Conservation (phyloP, 2,329 filamentous ascomycete genomes). For the Colletotrichum melonis region DNA sequence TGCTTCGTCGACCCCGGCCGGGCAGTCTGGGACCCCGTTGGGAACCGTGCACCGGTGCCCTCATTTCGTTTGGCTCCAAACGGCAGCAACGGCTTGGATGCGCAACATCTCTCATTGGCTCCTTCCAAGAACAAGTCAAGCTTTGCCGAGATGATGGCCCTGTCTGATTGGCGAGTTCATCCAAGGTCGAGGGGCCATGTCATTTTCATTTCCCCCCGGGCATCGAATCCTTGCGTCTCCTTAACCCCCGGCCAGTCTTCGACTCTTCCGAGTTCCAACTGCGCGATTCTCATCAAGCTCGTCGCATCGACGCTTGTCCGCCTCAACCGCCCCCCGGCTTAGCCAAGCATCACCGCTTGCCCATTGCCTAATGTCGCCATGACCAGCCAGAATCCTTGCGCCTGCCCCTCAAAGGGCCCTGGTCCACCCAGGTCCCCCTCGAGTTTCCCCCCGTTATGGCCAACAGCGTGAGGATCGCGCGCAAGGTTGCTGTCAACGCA, state of each 20-base stretch:
- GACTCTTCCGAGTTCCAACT: background rate
- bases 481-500: constrained; percentile 6
- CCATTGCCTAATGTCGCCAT: constrained; percentile 28
- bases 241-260: background rate
- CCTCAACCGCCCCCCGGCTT: background rate
- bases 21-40: background rate
- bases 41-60: constrained; percentile 1
- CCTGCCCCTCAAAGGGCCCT: constrained; percentile 21
- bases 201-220: constrained; percentile 29
- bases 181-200: constrained; percentile 3
- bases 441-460: background rate
- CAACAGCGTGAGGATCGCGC: constrained; percentile 27
- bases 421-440: constrained; percentile 11
- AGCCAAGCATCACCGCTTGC: constrained; percentile 16
- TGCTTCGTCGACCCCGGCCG: background rate
- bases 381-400: constrained; percentile 27
- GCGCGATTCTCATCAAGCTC: background rate
- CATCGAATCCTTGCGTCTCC: constrained; percentile 17
- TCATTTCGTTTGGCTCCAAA: constrained; percentile 32
- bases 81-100: constrained; percentile 18
- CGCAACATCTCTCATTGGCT: constrained; percentile 28
- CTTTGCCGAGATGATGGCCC: constrained; percentile 34
- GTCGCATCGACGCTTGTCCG: background rate
- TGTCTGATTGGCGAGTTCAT: constrained; percentile 30
- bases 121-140: constrained; percentile 18